These are phyloP conservation scores for Breviolum minutum DNA, from an alignment of 73 alveolate species.

Conservation along the genomic window DNA sequence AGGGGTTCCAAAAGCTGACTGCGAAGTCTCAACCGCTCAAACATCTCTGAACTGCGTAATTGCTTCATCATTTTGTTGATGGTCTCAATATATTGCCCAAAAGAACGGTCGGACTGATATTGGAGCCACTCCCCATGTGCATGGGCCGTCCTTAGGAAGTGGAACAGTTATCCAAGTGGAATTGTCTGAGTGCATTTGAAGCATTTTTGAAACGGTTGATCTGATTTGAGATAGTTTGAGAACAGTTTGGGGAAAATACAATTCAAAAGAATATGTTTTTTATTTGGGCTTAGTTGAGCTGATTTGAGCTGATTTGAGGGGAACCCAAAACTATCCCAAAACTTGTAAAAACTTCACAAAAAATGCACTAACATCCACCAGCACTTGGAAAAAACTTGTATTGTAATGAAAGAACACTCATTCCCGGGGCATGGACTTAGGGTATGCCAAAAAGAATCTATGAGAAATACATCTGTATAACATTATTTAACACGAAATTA, in stretches of 20 bases:
- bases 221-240: neutral
- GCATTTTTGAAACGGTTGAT: no score
- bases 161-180: neutral
- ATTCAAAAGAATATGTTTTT: neutral
- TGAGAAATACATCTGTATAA: no score
- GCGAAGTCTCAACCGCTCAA: neutral
- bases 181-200: neutral
- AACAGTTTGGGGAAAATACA: neutral
- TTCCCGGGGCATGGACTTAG: no score
- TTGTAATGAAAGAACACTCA: neutral
- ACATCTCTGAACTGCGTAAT: neutral
- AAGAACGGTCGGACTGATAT: neutral
- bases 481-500: neutral
- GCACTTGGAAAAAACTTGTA: neutral
- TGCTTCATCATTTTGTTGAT: neutral
- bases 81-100: neutral
- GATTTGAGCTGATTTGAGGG: no score
- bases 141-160: neutral
- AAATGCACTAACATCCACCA: neutral
- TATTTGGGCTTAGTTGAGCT: neutral
- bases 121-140: neutral
- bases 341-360: no score
- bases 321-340: no score
- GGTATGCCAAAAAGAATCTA: no score
- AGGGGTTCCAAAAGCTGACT: neutral